Conservation (phyloP, 768 basidiomycete genomes). For the Suillus americanus region DNA sequence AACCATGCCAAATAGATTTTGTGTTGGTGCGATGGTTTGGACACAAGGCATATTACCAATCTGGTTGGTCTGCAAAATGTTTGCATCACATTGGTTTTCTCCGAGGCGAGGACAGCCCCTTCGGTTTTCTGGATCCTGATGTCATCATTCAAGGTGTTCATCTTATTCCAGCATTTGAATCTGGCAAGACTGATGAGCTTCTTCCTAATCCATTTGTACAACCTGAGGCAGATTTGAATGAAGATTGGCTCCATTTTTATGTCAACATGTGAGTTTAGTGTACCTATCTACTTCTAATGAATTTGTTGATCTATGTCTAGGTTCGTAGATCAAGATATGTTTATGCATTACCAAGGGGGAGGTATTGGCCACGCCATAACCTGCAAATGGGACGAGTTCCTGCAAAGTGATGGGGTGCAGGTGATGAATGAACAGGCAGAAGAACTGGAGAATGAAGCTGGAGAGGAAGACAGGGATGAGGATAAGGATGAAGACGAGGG, state of each 20-base stretch:
- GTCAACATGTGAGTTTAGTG: slow-evolving; percentile 30
- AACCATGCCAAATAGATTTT: slow-evolving; percentile 31
- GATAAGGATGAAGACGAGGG: neutral
- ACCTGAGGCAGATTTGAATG: slow-evolving; percentile 9
- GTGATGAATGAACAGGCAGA: neutral
- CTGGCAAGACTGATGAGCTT: slow-evolving; percentile 15
- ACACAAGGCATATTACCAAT: slow-evolving; percentile 26
- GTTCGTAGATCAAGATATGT: slow-evolving; percentile 37
- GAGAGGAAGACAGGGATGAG: neutral
- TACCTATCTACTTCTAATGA: neutral
- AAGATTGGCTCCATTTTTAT: slow-evolving; percentile 33
- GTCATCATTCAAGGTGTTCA: slow-evolving; percentile 24
- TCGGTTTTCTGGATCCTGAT: slow-evolving; percentile 47
- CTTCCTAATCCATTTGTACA: neutral
- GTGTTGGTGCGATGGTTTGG: slow-evolving; percentile 44
- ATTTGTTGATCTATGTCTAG: slow-evolving; percentile 14
- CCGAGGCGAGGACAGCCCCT: slow-evolving; percentile 23
- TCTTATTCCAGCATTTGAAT: slow-evolving; percentile 41
- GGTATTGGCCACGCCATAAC: slow-evolving; percentile 28
- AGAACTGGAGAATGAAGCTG: neutral
- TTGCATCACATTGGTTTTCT: slow-evolving; percentile 31
- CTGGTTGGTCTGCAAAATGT: slow-evolving; percentile 19
- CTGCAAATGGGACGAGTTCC: neutral
- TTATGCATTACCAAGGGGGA: slow-evolving; percentile 29
- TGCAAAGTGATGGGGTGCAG: neutral